Base-by-base conservation (phyloP, 208 protist species). In the Crithidia mellificae region DNA sequence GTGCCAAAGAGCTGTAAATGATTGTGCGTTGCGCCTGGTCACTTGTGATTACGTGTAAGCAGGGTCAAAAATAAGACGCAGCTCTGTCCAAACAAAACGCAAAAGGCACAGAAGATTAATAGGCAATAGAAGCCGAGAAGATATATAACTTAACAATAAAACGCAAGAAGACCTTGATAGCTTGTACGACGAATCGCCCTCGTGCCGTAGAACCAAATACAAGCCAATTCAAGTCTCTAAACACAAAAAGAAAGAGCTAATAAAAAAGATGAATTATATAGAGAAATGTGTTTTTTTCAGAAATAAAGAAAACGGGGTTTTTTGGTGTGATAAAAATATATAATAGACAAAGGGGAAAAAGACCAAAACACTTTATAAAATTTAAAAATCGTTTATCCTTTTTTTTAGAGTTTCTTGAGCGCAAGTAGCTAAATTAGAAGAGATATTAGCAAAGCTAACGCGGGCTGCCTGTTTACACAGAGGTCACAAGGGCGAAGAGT, bases 401-500 rank as follows among this genome's bases (percentile, higher is more conserved):
- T 38, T 38, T 11, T 38, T 38, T 38, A 12, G 11, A 38, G 11
- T 38, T 38, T 38, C 11, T 38, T 12, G 34, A 52, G 24, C 20
- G 7, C 6, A 29, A 52, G 14, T 27, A 15, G 22, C 7, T n/a
- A 46, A 68, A 57, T 6, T 29, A 68, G 7, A 68, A 56, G 30
- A 68, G 24, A 68, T n/a, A n/a, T n/a, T n/a, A 54, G 11, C 57
- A 52, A 55, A 67, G 46, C 7, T 38, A 38, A 46, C 4, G 41
- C 41, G 14, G 17, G 41, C n/a, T 36, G 46, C 41, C 22, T 2
- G 17, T 49, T 24, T 50, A 20, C 53, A 39, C 53, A 36, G 57
- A 34, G 19, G 43, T 22, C 27, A 63, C 27, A 56, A 51, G 15
- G 20, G 27, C 2, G 2, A 51, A 8, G 43, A 17, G 7, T 2